These are phyloP conservation scores for Fonsecaea nubica DNA, from an alignment of 2,329 filamentous ascomycete species.

Conservation along the genomic window DNA sequence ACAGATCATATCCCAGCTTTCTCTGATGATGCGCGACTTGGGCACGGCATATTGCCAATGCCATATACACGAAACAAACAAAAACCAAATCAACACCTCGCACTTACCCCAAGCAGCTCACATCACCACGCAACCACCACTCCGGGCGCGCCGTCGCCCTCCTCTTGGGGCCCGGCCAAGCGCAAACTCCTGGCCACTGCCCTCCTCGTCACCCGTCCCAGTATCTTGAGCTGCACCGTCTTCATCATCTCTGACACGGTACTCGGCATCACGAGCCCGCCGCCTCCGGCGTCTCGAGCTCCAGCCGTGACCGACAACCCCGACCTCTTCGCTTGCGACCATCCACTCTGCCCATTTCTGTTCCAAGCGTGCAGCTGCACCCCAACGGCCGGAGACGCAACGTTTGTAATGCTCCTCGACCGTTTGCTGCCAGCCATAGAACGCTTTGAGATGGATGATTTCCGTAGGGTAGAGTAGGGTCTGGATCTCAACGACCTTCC, in stretches of 20 bases:
- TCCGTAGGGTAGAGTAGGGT: slow-evolving; percentile 71
- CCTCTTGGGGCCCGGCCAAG: slow-evolving; percentile 29
- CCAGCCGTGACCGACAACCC: slow-evolving; percentile 63
- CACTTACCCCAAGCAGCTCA: slow-evolving; percentile 48
- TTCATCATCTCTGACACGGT: slow-evolving; percentile 80
- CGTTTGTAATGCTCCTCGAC: slow-evolving; percentile 92
- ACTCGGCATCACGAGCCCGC: slow-evolving; percentile 79
- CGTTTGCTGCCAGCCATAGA: slow-evolving; percentile 93
- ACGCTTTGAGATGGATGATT: slow-evolving; percentile 87
- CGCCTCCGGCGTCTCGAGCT: slow-evolving; percentile 72
- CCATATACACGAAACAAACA: neutral
- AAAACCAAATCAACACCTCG: neutral
- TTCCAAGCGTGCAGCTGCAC: slow-evolving; percentile 78
- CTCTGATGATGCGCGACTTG: neutral
- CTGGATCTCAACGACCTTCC: slow-evolving; percentile 37
- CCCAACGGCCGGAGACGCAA: slow-evolving; percentile 77
- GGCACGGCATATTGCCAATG: neutral
- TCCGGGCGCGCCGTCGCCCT: slow-evolving; percentile 68
- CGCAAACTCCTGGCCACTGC: slow-evolving; percentile 43
- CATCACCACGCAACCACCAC: slow-evolving; percentile 70
- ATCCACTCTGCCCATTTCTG: slow-evolving; percentile 93
- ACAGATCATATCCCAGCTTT: neutral
- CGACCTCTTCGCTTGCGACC: slow-evolving; percentile 87
- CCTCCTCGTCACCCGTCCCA: slow-evolving; percentile 42
- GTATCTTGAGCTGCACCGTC: slow-evolving; percentile 52